phyloP scores from a whole-genome alignment of 108 stramenopile genomes.

The Conticribra weissflogii region DNA sequence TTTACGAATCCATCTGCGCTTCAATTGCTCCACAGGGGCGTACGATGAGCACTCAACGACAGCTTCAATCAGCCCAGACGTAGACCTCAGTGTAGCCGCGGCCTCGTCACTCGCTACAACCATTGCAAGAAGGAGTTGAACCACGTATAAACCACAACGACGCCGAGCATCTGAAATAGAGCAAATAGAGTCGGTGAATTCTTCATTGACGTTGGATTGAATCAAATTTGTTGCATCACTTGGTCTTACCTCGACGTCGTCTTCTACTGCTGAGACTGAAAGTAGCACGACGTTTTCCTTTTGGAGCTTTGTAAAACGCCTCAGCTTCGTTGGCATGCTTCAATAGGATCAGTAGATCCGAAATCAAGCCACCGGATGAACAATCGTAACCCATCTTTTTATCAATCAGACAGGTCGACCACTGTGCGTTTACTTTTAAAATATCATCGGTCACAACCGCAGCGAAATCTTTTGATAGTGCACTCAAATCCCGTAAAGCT shows the following conservation, averaged over 20 bases:
- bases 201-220: too few species aligned
- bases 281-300: slow-evolving; percentile 17
- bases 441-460: slow-evolving; percentile 82
- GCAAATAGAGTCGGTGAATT: slow-evolving; percentile 1
- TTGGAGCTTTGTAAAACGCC: slow-evolving; percentile 33
- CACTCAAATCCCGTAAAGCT: slow-evolving; percentile 79
- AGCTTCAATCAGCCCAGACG: slow-evolving; percentile 66
- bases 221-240: too few species aligned
- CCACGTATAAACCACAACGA: slow-evolving; percentile 74
- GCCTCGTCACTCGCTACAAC: slow-evolving; percentile 77
- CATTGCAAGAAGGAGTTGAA: slow-evolving; percentile 80
- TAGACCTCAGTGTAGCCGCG: slow-evolving; percentile 64
- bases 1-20: slow-evolving; percentile 42
- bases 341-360: slow-evolving; percentile 67
- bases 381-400: slow-evolving; percentile 30
- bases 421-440: slow-evolving; percentile 63
- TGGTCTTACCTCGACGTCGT: slow-evolving; percentile 35
- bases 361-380: slow-evolving; percentile 40
- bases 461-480: slow-evolving; percentile 65
- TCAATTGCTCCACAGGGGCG: slow-evolving; percentile 36
- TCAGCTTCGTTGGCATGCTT: slow-evolving; percentile 61
- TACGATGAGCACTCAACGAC: slow-evolving; percentile 59
- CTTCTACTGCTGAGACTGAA: slow-evolving; percentile 28
- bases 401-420: slow-evolving; percentile 42
- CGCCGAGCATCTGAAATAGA: slow-evolving; percentile 49